Conservation (phyloP, 2,329 filamentous ascomycete genomes). For the Diaporthe caulivora region DNA sequence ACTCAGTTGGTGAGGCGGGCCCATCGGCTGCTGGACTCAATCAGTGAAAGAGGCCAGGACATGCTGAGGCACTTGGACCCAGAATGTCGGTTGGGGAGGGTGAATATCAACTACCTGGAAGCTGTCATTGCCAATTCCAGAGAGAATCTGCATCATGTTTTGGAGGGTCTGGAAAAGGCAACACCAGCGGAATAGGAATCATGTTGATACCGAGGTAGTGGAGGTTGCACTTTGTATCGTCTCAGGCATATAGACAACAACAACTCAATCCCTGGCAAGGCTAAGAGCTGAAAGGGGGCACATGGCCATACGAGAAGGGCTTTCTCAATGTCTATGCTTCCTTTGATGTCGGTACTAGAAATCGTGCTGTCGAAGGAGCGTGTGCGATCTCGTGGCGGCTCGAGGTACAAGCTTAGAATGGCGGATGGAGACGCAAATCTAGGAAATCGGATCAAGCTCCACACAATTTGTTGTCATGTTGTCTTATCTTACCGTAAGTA, state of each 20-base stretch:
- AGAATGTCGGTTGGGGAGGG: slow-evolving; percentile 8
- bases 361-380: neutral
- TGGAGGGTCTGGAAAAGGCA: neutral
- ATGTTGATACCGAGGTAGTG: too few species aligned
- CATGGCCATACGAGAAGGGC: neutral
- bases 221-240: too few species aligned
- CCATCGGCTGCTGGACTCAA: neutral
- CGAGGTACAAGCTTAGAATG: neutral
- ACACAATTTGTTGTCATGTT: neutral
- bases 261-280: too few species aligned
- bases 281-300: too few species aligned
- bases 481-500: neutral
- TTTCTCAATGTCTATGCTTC: neutral
- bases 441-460: neutral
- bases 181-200: neutral
- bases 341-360: neutral
- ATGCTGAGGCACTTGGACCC: slow-evolving; percentile 10
- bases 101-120: slow-evolving; percentile 16
- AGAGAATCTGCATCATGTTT: neutral
- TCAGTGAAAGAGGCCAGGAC: slow-evolving; percentile 2
- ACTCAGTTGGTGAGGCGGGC: slow-evolving; percentile 3
- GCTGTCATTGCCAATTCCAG: neutral
- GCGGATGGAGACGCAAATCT: too few species aligned
- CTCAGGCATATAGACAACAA: too few species aligned
- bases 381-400: neutral